Conservation (phyloP, 805 yeast genomes). For the Wilhelminamyces savonicus region DNA sequence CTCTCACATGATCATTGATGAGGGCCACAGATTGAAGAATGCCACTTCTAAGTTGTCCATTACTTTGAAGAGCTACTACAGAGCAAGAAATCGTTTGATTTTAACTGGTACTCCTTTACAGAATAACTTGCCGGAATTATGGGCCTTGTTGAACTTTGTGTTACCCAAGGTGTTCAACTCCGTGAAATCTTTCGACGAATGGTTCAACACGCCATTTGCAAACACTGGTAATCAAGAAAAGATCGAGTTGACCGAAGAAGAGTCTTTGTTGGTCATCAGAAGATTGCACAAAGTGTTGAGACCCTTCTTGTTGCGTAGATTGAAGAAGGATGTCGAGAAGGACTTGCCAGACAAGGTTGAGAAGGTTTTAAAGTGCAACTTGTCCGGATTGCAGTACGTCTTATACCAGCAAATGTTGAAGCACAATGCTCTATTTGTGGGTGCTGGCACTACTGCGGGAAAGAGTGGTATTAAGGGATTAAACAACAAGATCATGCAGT, state of each 20-base stretch:
- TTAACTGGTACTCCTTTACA: slow-evolving; percentile 87
- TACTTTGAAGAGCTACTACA: slow-evolving; percentile 66
- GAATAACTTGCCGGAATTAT: slow-evolving; percentile 76
- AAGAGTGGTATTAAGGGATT: slow-evolving; percentile 69
- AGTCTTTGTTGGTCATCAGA: slow-evolving; percentile 70
- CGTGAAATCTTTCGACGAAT: slow-evolving; percentile 79
- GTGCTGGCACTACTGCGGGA: slow-evolving; percentile 52
- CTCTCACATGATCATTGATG: slow-evolving; percentile 87
- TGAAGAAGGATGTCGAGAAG: slow-evolving; percentile 82
- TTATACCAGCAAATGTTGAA: slow-evolving; percentile 75
- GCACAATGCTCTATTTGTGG: slow-evolving; percentile 63
- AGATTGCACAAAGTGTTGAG: slow-evolving; percentile 82
- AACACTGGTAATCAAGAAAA: slow-evolving; percentile 79
- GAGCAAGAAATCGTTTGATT: slow-evolving; percentile 70
- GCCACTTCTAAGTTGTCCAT: slow-evolving; percentile 66
- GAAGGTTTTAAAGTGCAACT: slow-evolving; percentile 72
- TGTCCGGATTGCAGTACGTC: slow-evolving; percentile 64
- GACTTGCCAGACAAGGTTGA: slow-evolving; percentile 82
- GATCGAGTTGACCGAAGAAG: slow-evolving; percentile 80
- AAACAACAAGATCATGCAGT: slow-evolving; percentile 79
- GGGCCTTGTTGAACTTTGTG: slow-evolving; percentile 80
- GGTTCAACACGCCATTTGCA: slow-evolving; percentile 88
- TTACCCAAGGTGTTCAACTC: slow-evolving; percentile 81
- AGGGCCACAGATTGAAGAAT: slow-evolving; percentile 87
- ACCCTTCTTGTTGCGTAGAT: slow-evolving; percentile 77